Evolutionary conservation across 768 basidiomycete species (phyloP), one percentile per base, ranked within the genome.

Genomic region (Hydnomerulius pinastri): DNA sequence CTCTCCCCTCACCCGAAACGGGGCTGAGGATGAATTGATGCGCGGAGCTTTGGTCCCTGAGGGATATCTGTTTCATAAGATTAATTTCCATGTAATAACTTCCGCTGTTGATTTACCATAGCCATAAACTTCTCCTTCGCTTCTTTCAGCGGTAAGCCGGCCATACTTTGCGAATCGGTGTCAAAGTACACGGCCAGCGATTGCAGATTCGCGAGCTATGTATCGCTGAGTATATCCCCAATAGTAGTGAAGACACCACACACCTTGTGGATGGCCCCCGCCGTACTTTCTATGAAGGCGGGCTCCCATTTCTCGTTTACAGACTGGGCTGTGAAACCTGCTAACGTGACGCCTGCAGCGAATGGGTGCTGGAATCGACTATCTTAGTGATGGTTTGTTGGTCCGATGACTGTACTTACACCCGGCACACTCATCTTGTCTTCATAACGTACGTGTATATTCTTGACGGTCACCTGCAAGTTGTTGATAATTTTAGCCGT

Each of bases 11-110:
- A 35, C 95, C 96, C 0, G 93, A 91, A 13, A 99, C 95, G 15
- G 97, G 97, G 66, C 89, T 93, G 20, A 99, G 77, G 48, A 98
- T 87, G 67, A 91, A 98, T 66, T 98, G 97, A 66, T 99, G 97
- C 38, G 58, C 52, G 11, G 63, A 63, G 10, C 61, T 53, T 23
- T 70, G 61, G 12, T 72, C 74, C 28, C 77, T 77, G 38, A 77
- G 74, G 9, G 83, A 73, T 51, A 84, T 82, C 82, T 83, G 40
- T 17, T 20, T 15, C 36, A 1, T 24, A n/a, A 35, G 18, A 39
- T 64, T 15, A 57, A 41, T 15, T 18, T 44, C 25, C 13, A 24
- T 46, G 17, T 4, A 7, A 10, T 30, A 33, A 21, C 54, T 67
- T 13, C 17, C 9, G 12, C 24, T 2, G 38, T 41, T 15, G 29